A percentile compares a stretch with the other conserved stretches of the same genome.
These are phyloP conservation scores for Monilinia polystroma DNA, from an alignment of 2,329 filamentous ascomycete genomes.

Conservation along the genomic window DNA sequence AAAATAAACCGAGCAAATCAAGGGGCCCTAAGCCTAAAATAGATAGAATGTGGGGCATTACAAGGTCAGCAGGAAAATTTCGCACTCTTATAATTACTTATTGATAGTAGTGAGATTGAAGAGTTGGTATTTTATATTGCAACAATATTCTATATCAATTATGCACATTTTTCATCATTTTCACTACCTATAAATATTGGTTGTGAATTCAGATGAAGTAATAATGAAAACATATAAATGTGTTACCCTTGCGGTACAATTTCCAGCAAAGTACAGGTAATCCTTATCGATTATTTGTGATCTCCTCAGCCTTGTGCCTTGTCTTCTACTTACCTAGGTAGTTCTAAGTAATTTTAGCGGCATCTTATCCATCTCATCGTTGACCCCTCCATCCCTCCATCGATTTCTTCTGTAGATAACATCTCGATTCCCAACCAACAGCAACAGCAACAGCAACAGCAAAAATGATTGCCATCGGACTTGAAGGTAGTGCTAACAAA, in stretches of 20 bases:
- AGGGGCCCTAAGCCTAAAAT: conserved; percentile 18
- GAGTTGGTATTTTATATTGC: background rate
- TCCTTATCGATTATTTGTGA: conserved; percentile 23
- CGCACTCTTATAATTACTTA: conserved; percentile 11
- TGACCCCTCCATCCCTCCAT: conserved; percentile 4
- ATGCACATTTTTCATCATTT: background rate
- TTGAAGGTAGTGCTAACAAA: conserved; percentile 97
- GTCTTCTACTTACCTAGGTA: background rate
- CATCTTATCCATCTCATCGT: conserved; percentile 2
- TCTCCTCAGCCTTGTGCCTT: conserved; percentile 19
- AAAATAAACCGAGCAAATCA: conserved; percentile 24
- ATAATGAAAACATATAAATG: background rate
- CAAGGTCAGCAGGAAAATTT: conserved; percentile 23
- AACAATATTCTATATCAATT: conserved; percentile 7
- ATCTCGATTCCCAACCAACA: background rate
- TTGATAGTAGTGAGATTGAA: conserved; percentile 1
- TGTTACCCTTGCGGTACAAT: background rate
- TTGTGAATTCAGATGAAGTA: background rate
- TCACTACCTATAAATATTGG: background rate
- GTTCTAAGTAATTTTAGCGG: conserved; percentile 4
- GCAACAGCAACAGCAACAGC: background rate
- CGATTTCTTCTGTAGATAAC: background rate
- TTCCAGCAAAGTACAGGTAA: background rate
- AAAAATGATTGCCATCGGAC: conserved; percentile 64
- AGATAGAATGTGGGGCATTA: conserved; percentile 12